Percentiles rank a stretch among this genome's conserved stretches.
These are phyloP conservation scores for Fusarium odoratissimum DNA, from an alignment of 2,329 filamentous ascomycete genomes.

Conservation along the genomic window DNA sequence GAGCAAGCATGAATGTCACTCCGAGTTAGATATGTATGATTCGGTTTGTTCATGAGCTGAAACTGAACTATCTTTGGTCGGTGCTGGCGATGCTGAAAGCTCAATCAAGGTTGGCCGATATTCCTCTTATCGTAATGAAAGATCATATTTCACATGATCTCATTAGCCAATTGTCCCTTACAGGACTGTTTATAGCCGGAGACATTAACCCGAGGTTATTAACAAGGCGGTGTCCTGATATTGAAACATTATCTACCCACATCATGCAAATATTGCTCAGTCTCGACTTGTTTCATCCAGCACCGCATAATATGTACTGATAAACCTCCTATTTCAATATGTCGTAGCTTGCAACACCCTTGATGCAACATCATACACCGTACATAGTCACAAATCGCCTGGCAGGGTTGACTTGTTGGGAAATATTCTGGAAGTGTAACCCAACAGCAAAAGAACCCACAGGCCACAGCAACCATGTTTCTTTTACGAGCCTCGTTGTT, in stretches of 20 bases:
- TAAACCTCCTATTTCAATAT: slow-evolving; percentile 14
- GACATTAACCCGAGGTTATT: slow-evolving; percentile 5
- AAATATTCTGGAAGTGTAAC: slow-evolving; percentile 30
- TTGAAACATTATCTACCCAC: slow-evolving; percentile 24
- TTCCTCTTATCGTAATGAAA: neutral
- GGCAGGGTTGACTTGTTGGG: slow-evolving; percentile 30
- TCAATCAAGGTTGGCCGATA: neutral
- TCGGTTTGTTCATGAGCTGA: neutral
- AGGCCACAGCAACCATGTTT: slow-evolving; percentile 19
- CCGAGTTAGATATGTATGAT: neutral
- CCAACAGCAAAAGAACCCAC: slow-evolving; percentile 17
- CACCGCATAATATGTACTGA: slow-evolving; percentile 7
- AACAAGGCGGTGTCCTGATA: slow-evolving; percentile 15
- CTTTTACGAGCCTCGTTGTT: slow-evolving; percentile 18
- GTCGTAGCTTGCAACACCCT: slow-evolving; percentile 1
- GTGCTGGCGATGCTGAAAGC: neutral
- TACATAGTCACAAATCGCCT: neutral
- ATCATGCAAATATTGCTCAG: neutral
- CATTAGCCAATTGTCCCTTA: neutral
- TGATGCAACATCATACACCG: slow-evolving; percentile 4
- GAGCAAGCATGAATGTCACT: slow-evolving; percentile 15
- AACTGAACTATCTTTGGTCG: neutral
- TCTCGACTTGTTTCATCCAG: slow-evolving; percentile 14
- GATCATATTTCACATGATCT: slow-evolving; percentile 12
- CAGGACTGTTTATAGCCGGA: neutral